A percentile compares a stretch with the other conserved stretches of the same genome.
Evolutionary conservation across 257 asterid species (phyloP).

Genomic region (Osmanthus fragrans): DNA sequence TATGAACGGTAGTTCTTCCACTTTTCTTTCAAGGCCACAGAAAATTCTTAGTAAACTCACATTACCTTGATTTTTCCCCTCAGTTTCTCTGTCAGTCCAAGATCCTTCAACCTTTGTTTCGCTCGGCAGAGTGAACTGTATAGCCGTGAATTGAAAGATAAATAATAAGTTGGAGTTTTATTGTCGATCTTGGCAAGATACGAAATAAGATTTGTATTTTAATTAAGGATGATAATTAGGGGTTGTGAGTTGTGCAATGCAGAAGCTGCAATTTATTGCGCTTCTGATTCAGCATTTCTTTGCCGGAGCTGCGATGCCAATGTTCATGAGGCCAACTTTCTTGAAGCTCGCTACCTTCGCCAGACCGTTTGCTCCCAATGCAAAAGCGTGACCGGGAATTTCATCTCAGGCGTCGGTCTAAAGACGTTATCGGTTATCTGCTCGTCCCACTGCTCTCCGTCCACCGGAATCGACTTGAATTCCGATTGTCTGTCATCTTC

Average conservation of each 20-base stretch:
- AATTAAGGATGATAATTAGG: slow-evolving; percentile 22
- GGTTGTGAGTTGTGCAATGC: slow-evolving; percentile 54
- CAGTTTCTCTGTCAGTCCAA: not conserved
- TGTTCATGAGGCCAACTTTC: slow-evolving; percentile 63
- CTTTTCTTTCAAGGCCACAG: no score
- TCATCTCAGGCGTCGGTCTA: slow-evolving; percentile 12
- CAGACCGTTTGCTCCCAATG: slow-evolving; percentile 36
- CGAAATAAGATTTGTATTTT: not conserved
- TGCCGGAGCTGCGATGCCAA: slow-evolving; percentile 53
- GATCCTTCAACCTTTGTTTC: no score
- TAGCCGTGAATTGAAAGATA: no score
- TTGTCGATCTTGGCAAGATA: no score
- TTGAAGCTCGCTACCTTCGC: slow-evolving; percentile 66
- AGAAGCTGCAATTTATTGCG: slow-evolving; percentile 45
- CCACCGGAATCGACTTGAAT: slow-evolving; percentile 17
- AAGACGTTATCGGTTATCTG: slow-evolving; percentile 15
- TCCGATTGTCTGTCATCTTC: slow-evolving; percentile 26
- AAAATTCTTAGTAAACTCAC: slow-evolving; percentile 13
- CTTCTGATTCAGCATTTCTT: slow-evolving; percentile 62
- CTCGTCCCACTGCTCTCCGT: slow-evolving; percentile 26
- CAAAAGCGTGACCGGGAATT: slow-evolving; percentile 19
- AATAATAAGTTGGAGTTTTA: no score
- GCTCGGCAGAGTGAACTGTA: no score
- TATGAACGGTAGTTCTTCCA: no score
- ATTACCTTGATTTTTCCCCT: not conserved